Evolutionary conservation across 1,284 basidiomycete species (phyloP).

Genomic region (Trichosporon ovoides): DNA sequence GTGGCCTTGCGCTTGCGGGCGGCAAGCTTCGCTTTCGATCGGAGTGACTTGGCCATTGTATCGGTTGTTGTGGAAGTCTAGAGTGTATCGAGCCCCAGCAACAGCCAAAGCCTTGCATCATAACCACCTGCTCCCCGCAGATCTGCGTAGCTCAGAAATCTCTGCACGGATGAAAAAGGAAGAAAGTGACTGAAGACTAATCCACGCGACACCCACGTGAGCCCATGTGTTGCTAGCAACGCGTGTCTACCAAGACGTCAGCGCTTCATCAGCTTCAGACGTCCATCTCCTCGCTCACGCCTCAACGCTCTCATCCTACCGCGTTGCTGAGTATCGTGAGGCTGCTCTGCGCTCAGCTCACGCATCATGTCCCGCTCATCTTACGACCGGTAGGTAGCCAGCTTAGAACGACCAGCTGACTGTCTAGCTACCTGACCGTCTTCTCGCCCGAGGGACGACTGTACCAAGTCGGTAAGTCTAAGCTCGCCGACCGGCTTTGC

Average conservation of each 20-base stretch:
- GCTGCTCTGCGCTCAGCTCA: background rate
- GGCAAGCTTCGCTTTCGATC: slow-evolving; percentile 81
- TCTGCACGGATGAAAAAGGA: background rate
- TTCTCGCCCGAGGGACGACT: slow-evolving; percentile 53
- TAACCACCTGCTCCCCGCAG: background rate
- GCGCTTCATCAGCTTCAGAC: slow-evolving; percentile 2
- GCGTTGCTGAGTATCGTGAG: background rate
- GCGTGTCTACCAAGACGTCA: slow-evolving; percentile 10
- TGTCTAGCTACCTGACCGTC: slow-evolving; percentile 51
- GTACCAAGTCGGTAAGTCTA: slow-evolving; percentile 87
- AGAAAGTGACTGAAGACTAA: background rate
- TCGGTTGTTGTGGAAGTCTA: slow-evolving; percentile 7
- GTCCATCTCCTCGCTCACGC: background rate
- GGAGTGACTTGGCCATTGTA: slow-evolving; percentile 84
- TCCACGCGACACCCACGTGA: background rate
- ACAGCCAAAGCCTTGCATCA: background rate
- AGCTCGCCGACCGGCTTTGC: background rate
- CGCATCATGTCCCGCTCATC: slow-evolving; percentile 45
- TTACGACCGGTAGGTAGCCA: slow-evolving; percentile 42
- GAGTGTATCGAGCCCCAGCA: background rate
- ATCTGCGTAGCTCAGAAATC: slow-evolving; percentile 7
- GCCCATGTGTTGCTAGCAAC: background rate
- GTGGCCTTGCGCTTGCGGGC: slow-evolving; percentile 80
- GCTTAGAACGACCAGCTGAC: slow-evolving; percentile 10
- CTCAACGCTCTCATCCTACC: background rate